Base-by-base conservation (phyloP, 2,329 filamentous ascomycete genomes). In the Aspergillus caelatus region DNA sequence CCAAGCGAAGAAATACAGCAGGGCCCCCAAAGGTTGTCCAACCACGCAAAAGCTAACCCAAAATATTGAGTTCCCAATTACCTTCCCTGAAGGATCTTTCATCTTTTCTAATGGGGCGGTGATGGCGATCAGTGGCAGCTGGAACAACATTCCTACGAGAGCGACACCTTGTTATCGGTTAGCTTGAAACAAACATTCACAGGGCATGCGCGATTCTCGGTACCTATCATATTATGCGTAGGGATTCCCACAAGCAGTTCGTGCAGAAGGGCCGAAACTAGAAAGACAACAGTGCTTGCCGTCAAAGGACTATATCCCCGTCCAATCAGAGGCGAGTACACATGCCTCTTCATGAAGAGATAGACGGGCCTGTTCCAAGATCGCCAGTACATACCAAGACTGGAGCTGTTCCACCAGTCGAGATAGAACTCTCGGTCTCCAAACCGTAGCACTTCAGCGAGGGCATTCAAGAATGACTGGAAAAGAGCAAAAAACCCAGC, bases 311-410 rank as follows among this genome's bases (percentile, higher is more conserved):
- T 91, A 84, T 92, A 94, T 1, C 95, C 95, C 54, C 95, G 86
- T 0, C 92, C 92, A 36, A 96, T 85, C 67, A 99, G 84, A 1
- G 95, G 95, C 45, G 90, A 90, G 80, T 95, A 98, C 58, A 99
- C 88, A 76, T 99, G 95, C 43, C 95, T 85, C 73, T 92, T 94
- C 89, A 99, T 98, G 78, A 97, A 99, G 63, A 93, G 90, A 74
- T 96, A 96, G 7, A 99, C 94, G 0, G 95, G 95, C 76, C 96
- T 96, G 81, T 99, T 99, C 95, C 95, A 99, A 0, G 90, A 91
- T 26, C 94, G 89, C 94, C 94, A 97, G 82, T 99, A 99, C 5
- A 86, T 86, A 39, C 94, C 92, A 8, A 98, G 83, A 68, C 89
- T 93, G 60, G 89, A 89, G 67, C 89, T 92, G 75, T 99, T 99